A percentile compares a stretch with the other conserved stretches of the same genome.
phyloP scores from a whole-genome alignment of 768 basidiomycete genomes.

The Phlebiopsis gigantea region DNA sequence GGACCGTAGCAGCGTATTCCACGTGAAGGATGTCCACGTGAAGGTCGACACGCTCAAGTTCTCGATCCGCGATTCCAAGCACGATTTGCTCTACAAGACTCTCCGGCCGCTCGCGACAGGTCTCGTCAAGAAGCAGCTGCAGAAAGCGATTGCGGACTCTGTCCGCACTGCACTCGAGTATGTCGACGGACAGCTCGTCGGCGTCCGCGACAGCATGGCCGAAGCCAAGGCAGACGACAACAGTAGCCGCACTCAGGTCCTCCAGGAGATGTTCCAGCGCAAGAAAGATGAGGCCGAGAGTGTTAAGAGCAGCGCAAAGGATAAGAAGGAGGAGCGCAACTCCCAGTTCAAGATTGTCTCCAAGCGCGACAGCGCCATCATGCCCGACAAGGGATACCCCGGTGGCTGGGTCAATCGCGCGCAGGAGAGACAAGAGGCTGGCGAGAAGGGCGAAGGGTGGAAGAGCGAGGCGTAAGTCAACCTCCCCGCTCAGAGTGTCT shows the following conservation, averaged over 20 bases:
- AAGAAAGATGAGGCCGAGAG: slow-evolving; percentile 45
- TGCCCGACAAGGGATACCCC: slow-evolving; percentile 60
- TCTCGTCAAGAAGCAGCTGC: slow-evolving; percentile 74
- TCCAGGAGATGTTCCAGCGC: slow-evolving; percentile 60
- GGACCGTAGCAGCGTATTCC: slow-evolving; percentile 68
- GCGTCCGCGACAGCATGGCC: slow-evolving; percentile 77
- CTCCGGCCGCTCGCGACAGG: slow-evolving; percentile 73
- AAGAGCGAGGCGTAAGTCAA: slow-evolving; percentile 35
- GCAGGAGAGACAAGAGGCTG: slow-evolving; percentile 39
- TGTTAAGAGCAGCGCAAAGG: slow-evolving; percentile 28
- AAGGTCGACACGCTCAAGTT: slow-evolving; percentile 88
- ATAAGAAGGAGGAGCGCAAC: slow-evolving; percentile 32
- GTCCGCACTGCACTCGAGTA: slow-evolving; percentile 82
- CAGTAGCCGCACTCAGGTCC: slow-evolving; percentile 39
- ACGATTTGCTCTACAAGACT: slow-evolving; percentile 85
- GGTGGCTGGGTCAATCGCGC: slow-evolving; percentile 67
- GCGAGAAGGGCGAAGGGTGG: slow-evolving; percentile 44
- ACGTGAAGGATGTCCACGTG: slow-evolving; percentile 64
- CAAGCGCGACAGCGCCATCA: slow-evolving; percentile 59
- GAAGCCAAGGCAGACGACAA: slow-evolving; percentile 48
- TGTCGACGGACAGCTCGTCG: slow-evolving; percentile 82
- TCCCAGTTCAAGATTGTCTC: slow-evolving; percentile 82
- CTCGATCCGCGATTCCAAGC: slow-evolving; percentile 86
- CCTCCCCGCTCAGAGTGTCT: background rate
- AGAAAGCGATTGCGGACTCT: slow-evolving; percentile 56